phyloP scores from a whole-genome alignment of 2,329 filamentous ascomycete species.

The Paecilomyces fulvus region DNA sequence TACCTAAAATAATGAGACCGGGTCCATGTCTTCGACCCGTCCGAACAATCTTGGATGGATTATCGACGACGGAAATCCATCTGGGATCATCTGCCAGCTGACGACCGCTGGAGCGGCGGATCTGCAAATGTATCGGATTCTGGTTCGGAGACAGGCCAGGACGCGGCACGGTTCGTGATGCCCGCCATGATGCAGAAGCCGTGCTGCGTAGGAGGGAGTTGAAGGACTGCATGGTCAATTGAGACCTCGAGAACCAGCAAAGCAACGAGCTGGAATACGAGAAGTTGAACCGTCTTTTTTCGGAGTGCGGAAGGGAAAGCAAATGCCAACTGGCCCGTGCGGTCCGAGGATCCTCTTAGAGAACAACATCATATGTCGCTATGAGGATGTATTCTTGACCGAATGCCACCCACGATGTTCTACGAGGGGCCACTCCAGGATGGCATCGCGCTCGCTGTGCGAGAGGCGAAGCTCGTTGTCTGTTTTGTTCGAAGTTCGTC shows the following conservation, averaged over 20 bases:
- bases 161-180: slow-evolving; percentile 12
- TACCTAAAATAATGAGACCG: slow-evolving; percentile 70
- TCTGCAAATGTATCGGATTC: slow-evolving; percentile 27
- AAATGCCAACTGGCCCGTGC: background rate
- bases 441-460: slow-evolving; percentile 68
- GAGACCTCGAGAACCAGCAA: background rate
- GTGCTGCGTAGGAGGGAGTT: slow-evolving; percentile 18
- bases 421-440: slow-evolving; percentile 71
- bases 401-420: slow-evolving; percentile 53
- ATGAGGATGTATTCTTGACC: no score
- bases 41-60: slow-evolving; percentile 71
- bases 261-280: background rate
- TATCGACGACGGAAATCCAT: slow-evolving; percentile 81
- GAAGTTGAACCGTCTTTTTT: background rate
- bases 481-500: slow-evolving; percentile 72
- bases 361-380: background rate
- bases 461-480: slow-evolving; percentile 66
- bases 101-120: slow-evolving; percentile 35
- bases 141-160: slow-evolving; percentile 13
- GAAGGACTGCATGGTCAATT: background rate
- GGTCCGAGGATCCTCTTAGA: background rate
- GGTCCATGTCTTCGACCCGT: slow-evolving; percentile 66
- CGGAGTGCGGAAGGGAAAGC: background rate
- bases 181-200: slow-evolving; percentile 13
- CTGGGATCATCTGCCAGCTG: slow-evolving; percentile 59